Evolutionary conservation across 805 yeast genomes (phyloP).

Genomic region (Hanseniaspora singularis): DNA sequence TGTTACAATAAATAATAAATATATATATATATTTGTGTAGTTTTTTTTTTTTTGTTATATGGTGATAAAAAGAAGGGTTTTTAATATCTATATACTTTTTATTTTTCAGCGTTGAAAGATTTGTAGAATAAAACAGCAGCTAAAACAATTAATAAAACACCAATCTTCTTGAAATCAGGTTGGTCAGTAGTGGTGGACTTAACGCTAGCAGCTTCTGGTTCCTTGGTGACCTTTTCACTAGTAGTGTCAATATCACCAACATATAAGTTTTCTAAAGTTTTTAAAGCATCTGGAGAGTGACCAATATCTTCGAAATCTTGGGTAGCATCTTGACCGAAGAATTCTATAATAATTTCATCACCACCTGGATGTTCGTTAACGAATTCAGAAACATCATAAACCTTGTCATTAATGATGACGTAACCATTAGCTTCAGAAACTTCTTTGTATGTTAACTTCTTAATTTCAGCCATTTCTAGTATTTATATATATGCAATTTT

Average conservation of each 20-base stretch:
- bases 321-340: constrained; percentile 78
- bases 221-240: constrained; percentile 29
- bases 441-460: constrained; percentile 51
- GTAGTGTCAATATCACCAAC: constrained; percentile 72
- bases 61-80: not conserved
- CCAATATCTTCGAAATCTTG: constrained; percentile 83
- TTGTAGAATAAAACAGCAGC: constrained; percentile 25
- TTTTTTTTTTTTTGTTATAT: no score
- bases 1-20: not conserved
- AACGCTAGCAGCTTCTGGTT: constrained; percentile 38
- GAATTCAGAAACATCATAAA: constrained; percentile 65
- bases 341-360: constrained; percentile 63
- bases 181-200: constrained; percentile 44
- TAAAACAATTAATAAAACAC: constrained; percentile 60
- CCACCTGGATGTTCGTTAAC: constrained; percentile 64
- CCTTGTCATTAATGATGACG: constrained; percentile 73
- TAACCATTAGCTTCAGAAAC: constrained; percentile 68
- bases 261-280: constrained; percentile 50
- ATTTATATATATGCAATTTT: not conserved
- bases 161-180: constrained; percentile 48
- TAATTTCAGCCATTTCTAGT: constrained; percentile 23
- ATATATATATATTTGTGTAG: not conserved
- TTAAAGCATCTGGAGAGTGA: constrained; percentile 92
- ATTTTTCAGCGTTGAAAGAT: constrained; percentile 1
- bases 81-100: not conserved